Evolutionary conservation across 2,329 filamentous ascomycete genomes (phyloP), one percentile per base, ranked within the genome.

Genomic region (Kalaharituber pfeilii): DNA sequence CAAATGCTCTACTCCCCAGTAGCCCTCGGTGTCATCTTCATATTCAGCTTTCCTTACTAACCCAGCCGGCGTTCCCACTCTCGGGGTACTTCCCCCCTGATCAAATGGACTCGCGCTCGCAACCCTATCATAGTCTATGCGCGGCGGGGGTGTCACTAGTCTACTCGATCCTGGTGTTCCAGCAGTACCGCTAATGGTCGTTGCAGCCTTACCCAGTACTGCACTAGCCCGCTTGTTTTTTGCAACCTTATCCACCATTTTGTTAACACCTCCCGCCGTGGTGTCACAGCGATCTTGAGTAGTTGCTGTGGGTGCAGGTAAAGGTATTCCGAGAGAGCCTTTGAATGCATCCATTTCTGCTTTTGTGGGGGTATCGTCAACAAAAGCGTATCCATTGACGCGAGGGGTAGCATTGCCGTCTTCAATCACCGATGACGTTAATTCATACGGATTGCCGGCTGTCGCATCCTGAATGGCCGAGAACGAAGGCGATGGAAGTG

Each of bases 301-400:
- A 0, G 86, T 86, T 47, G 60, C 83, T 93, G 0, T n/a, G n/a
- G n/a, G n/a, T 79, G 79, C 1, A 77, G 77, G 28, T 66, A 65
- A 52, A 72, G 27, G 64, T n/a, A n/a, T n/a, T 52, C 66, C 60
- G 55, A 65, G 27, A 69, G 67, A 25, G 11, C 42, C 3, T 22
- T 1, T 79, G 24, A 47, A 47, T 8, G 13, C 42, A 2, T 25
- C 24, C 75, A 6, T 84, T 70, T 53, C 80, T 69, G 63, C 82
- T 73, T 58, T 70, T 59, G n/a, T 72, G 69, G 47, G 66, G 58
- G n/a, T 84, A 54, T 93, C 86, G 62, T 94, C 87, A 30, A 98
- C 88, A 68, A 94, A 96, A 0, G 86, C 78, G 67, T 95, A 98
- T 1, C 91, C 91, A 59, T 93, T 94, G 0, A 96, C 85, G 1